A percentile compares a stretch with the other conserved stretches of the same genome.
These are phyloP conservation scores for Mediolabrus comicus DNA, from an alignment of 108 stramenopile genomes.

Conservation along the genomic window DNA sequence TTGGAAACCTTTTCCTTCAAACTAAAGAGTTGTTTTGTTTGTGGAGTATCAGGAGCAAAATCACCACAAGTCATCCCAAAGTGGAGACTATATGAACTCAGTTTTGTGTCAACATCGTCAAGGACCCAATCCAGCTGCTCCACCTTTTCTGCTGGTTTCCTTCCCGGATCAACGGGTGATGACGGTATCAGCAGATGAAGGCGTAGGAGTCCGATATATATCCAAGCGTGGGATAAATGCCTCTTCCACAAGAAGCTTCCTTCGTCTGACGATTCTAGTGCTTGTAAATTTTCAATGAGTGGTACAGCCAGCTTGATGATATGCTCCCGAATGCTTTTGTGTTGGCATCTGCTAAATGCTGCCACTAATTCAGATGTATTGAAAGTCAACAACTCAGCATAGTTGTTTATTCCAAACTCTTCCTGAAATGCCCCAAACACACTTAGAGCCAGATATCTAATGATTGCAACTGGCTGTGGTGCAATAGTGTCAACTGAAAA, in stretches of 20 bases:
- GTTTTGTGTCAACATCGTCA: slow-evolving; percentile 40
- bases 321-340: slow-evolving; percentile 19
- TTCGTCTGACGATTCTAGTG: slow-evolving; percentile 27
- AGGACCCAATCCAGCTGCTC: slow-evolving; percentile 54
- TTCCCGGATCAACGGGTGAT: slow-evolving; percentile 92
- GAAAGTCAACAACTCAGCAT: slow-evolving; percentile 12
- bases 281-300: slow-evolving; percentile 43
- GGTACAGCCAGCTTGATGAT: slow-evolving; percentile 38
- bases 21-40: slow-evolving; percentile 13
- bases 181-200: slow-evolving; percentile 77
- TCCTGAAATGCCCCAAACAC: slow-evolving; percentile 32
- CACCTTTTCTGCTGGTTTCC: slow-evolving; percentile 80
- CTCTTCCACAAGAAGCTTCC: slow-evolving; percentile 24
- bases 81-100: slow-evolving; percentile 58
- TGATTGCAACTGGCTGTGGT: slow-evolving; percentile 6
- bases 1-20: slow-evolving; percentile 3
- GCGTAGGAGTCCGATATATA: slow-evolving; percentile 74
- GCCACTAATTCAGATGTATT: slow-evolving; percentile 6
- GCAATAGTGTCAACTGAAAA: neutral
- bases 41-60: slow-evolving; percentile 39
- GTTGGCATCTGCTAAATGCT: slow-evolving; percentile 22
- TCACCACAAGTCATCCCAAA: slow-evolving; percentile 56
- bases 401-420: slow-evolving; percentile 6
- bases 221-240: slow-evolving; percentile 52
- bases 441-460: slow-evolving; percentile 30